Evolutionary conservation across 2,329 filamentous ascomycete species (phyloP).

Genomic region (Aaosphaeria pasadenensis): DNA sequence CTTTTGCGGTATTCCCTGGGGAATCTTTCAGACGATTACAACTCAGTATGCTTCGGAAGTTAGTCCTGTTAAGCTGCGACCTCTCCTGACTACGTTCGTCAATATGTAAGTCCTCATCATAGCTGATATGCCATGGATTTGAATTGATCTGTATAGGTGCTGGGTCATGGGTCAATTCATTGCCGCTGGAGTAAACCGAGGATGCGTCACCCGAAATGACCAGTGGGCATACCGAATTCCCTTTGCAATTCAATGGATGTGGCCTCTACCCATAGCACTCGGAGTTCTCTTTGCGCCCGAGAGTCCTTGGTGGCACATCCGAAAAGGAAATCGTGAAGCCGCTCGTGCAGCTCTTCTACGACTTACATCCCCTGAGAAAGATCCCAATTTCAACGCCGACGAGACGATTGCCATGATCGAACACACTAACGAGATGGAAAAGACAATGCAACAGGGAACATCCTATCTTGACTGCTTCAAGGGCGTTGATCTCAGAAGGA

Average conservation of each 20-base stretch:
- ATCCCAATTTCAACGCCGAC: conserved; percentile 50
- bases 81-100: conserved; percentile 57
- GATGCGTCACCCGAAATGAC: conserved; percentile 61
- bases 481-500: conserved; percentile 71
- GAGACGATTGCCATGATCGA: conserved; percentile 82
- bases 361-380: conserved; percentile 58
- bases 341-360: conserved; percentile 64
- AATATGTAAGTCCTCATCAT: conserved; percentile 49
- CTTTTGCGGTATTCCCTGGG: conserved; percentile 45
- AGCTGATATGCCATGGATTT: background rate
- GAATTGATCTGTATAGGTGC: conserved; percentile 40
- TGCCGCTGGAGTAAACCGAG: conserved; percentile 65
- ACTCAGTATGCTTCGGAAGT: conserved; percentile 55
- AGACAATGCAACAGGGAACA: conserved; percentile 62
- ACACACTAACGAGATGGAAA: conserved; percentile 79
- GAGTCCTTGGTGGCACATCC: conserved; percentile 70
- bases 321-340: conserved; percentile 59
- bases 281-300: conserved; percentile 67
- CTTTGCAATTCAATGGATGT: conserved; percentile 73
- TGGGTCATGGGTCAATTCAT: conserved; percentile 72
- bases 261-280: conserved; percentile 64
- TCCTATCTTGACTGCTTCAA: conserved; percentile 79
- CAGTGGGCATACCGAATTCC: conserved; percentile 64
- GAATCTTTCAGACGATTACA: conserved; percentile 45
- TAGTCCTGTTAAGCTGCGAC: conserved; percentile 65